Base-by-base conservation (phyloP, 305 asterid species). In the Fraxinus nigra region DNA sequence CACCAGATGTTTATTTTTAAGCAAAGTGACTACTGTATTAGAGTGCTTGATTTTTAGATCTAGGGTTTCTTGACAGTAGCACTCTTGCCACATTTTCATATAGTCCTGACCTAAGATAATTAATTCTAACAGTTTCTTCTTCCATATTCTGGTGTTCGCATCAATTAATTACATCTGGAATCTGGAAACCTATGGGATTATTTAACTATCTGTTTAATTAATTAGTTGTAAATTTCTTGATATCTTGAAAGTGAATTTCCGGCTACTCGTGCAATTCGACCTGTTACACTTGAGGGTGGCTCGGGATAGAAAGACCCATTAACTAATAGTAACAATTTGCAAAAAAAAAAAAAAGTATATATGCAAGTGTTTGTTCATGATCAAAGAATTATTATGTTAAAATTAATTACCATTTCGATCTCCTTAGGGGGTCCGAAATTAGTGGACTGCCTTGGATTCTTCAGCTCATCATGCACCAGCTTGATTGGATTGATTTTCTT, bases 401-500 rank as follows among this genome's bases (percentile, higher is more conserved):
- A 63, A 10, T 63, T 2, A 63, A 20, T 63, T 63, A 63, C 72
- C 72, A 22, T 20, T 20, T 63, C 61, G 61, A 51, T 51, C 16
- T 63, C 33, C 30, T 63, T 63, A 63, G 33, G 20, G 7, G 10
- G 16, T 35, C 18, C 76, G 9, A 72, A 54, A 76, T 7, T 81
- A 83, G 78, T 73, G 3, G 82, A 38, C 34, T 40, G 82, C 67
- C 74, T 76, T 14, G 81, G 83, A 79, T 78, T 80, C 59, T 54
- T 67, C 80, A 81, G 81, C 26, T 87, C 82, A 72, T 79, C 85
- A 69, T 78, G 81, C 22, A 54, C 79, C 61, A 51, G 18, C 20
- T 72, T 79, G 33, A 83, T 54, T 13, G 85, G 82, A 56, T 65
- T 81, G 2, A 75, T 83, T 85, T 74, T 87, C 85, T 79, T 87